phyloP scores from a whole-genome alignment of 2,329 filamentous ascomycete species.

The Curvularia sp. region DNA sequence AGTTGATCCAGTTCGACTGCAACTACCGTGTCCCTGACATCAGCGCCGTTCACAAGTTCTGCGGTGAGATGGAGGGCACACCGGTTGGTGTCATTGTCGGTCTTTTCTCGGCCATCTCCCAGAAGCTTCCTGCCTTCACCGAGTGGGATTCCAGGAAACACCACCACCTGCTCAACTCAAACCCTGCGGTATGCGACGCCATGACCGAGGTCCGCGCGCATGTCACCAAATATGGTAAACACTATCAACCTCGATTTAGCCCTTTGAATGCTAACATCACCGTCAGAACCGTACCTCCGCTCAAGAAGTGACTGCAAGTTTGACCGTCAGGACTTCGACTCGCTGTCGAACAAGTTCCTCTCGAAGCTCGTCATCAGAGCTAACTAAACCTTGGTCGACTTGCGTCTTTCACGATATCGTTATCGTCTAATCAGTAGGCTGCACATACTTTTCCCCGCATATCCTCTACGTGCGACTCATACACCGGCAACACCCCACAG shows the following conservation, averaged over 20 bases:
- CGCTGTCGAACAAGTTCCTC: constrained; percentile 94
- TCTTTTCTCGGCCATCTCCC: constrained; percentile 96
- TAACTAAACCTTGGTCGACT: constrained; percentile 63
- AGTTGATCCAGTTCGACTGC: constrained; percentile 98
- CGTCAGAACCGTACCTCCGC: constrained; percentile 82
- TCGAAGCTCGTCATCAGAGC: constrained; percentile 95
- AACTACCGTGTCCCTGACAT: constrained; percentile 92
- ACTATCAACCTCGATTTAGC: constrained; percentile 15
- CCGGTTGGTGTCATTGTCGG: constrained; percentile 96
- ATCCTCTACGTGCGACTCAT: constrained; percentile 34
- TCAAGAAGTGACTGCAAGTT: constrained; percentile 81
- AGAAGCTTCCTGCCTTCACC: constrained; percentile 89
- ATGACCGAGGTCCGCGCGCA: constrained; percentile 95
- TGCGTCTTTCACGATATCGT: constrained; percentile 10
- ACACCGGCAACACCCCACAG: constrained; percentile 33
- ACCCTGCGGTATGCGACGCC: constrained; percentile 88
- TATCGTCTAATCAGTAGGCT: constrained; percentile 22
- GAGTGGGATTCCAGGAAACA: constrained; percentile 96
- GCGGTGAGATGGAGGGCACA: constrained; percentile 93
- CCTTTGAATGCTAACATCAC: constrained; percentile 52
- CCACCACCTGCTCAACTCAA: constrained; percentile 88
- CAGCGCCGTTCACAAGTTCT: constrained; percentile 89
- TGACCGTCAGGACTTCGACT: constrained; percentile 92
- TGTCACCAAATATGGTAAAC: constrained; percentile 91
- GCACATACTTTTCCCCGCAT: constrained; percentile 25